A percentile compares a stretch with the other conserved stretches of the same genome.
phyloP scores from a whole-genome alignment of 495 filamentous ascomycete genomes.

The Chaetomidium leptoderma region DNA sequence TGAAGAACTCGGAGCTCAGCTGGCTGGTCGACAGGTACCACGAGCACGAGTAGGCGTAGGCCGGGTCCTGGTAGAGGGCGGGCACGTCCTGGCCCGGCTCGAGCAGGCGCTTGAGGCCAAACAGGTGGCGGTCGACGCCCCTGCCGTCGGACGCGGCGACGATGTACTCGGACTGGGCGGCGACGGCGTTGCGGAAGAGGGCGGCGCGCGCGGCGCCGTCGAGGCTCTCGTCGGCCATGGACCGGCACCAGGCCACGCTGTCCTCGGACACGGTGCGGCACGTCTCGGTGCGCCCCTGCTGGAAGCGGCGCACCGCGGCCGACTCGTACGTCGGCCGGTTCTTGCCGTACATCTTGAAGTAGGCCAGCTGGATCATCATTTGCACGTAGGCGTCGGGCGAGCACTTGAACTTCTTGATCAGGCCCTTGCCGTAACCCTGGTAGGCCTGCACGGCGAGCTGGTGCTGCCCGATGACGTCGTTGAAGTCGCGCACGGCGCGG shows the following conservation, averaged over 20 bases:
- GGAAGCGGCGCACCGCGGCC: slow-evolving; percentile 88
- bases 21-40: slow-evolving; percentile 91
- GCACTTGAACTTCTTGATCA: slow-evolving; percentile 99
- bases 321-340: slow-evolving; percentile 98
- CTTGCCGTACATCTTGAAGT: slow-evolving; percentile 98
- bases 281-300: slow-evolving; percentile 93
- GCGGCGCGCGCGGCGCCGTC: slow-evolving; percentile 60
- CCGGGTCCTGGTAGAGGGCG: slow-evolving; percentile 78
- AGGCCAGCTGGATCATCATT: slow-evolving; percentile 98
- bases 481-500: slow-evolving; percentile 70
- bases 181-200: slow-evolving; percentile 76
- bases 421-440: slow-evolving; percentile 95
- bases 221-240: slow-evolving; percentile 65
- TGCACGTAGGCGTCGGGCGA: slow-evolving; percentile 97
- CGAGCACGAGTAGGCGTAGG: slow-evolving; percentile 74
- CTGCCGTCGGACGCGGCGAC: slow-evolving; percentile 80
- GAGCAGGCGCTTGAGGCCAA: slow-evolving; percentile 90
- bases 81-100: slow-evolving; percentile 78
- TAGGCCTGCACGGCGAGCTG: slow-evolving; percentile 91
- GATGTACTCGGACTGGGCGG: slow-evolving; percentile 86
- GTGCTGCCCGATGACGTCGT: slow-evolving; percentile 73
- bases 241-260: slow-evolving; percentile 82
- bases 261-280: slow-evolving; percentile 91
- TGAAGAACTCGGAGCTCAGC: slow-evolving; percentile 94
- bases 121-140: slow-evolving; percentile 94